Evolutionary conservation across 768 basidiomycete genomes (phyloP).

Genomic region (Amanita pseudoporphyria): DNA sequence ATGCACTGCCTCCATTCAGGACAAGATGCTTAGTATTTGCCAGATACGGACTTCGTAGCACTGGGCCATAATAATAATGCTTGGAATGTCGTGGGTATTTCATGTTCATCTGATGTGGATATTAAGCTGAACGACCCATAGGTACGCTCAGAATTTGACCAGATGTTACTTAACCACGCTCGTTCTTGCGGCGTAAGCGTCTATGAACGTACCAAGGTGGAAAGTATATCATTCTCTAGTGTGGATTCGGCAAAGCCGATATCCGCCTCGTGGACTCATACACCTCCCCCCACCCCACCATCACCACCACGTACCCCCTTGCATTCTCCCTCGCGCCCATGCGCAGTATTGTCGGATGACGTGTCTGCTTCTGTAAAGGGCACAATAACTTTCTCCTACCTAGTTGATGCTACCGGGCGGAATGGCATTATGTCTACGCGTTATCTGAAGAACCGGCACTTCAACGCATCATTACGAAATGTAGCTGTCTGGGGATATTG

Average conservation of each 20-base stretch:
- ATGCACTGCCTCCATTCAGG: constrained; percentile 3
- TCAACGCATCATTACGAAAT: constrained; percentile 62
- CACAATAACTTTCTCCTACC: constrained; percentile 51
- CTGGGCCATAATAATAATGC: constrained; percentile 43
- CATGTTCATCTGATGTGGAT: not conserved
- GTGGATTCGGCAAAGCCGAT: constrained; percentile 32
- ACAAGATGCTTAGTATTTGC: not conserved
- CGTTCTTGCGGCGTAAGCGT: constrained; percentile 40
- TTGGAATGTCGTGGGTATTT: constrained; percentile 49
- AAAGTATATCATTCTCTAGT: constrained; percentile 33
- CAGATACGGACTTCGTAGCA: constrained; percentile 54
- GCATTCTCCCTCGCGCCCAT: constrained; percentile 12
- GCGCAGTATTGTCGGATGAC: constrained; percentile 6
- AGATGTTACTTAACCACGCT: constrained; percentile 46
- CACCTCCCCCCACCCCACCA: constrained; percentile 27
- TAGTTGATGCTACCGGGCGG: constrained; percentile 73
- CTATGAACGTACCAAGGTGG: constrained; percentile 46
- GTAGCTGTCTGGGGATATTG: constrained; percentile 77
- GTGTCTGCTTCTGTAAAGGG: constrained; percentile 24
- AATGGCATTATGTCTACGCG: constrained; percentile 58
- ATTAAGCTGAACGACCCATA: constrained; percentile 12
- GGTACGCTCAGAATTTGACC: constrained; percentile 55
- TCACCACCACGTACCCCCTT: constrained; percentile 28
- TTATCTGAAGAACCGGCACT: constrained; percentile 61
- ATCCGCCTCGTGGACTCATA: constrained; percentile 46